Evolutionary conservation across 1,284 basidiomycete genomes (phyloP).

Genomic region (Acaromyces ingoldii): DNA sequence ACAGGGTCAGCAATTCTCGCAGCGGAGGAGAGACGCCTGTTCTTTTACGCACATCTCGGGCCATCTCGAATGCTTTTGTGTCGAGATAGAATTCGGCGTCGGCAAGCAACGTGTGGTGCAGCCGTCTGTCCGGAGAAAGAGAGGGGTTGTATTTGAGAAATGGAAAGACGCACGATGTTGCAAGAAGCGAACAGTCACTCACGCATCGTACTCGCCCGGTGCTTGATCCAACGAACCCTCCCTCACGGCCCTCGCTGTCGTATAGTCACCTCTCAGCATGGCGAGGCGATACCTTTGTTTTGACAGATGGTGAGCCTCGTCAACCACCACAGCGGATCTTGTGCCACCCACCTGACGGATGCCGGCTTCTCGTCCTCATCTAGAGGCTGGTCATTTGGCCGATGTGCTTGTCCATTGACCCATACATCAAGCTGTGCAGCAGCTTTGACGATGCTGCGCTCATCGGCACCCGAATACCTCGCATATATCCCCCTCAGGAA

Average conservation of each 20-base stretch:
- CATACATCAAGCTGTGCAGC: constrained; percentile 23
- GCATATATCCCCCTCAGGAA: no score
- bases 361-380: constrained; percentile 16
- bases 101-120: not conserved
- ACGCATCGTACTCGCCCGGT: not conserved
- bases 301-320: no score
- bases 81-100: not conserved
- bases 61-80: constrained; percentile 2
- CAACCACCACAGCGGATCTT: no score
- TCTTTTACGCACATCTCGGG: no score
- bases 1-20: no score
- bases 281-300: not conserved
- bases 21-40: no score
- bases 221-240: constrained; percentile 4
- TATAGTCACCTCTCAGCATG: constrained; percentile 1
- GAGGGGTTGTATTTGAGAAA: no score
- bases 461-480: no score
- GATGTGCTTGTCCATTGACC: constrained; percentile 28
- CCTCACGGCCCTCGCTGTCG: not conserved
- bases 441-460: constrained; percentile 16
- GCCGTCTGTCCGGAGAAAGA: no score
- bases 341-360: no score
- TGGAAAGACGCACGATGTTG: no score
- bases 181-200: no score
- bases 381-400: constrained; percentile 25